Conservation (phyloP, 108 stramenopile species). For the Cyclotella distinguenda region DNA sequence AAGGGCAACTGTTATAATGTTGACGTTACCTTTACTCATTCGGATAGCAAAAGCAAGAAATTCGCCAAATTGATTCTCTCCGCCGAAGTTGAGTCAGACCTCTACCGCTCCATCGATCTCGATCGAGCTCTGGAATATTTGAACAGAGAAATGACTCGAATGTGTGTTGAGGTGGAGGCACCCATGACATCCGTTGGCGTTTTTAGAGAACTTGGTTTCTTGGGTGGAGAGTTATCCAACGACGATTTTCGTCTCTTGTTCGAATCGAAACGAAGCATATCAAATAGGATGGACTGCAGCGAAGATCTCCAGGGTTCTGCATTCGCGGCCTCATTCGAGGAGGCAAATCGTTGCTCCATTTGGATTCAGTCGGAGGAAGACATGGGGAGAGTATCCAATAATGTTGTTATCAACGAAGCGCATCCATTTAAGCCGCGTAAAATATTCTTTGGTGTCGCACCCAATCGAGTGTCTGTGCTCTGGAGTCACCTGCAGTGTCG, state of each 20-base stretch:
- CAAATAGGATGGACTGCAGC: conserved; percentile 38
- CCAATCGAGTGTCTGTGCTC: conserved; percentile 49
- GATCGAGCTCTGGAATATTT: conserved; percentile 38
- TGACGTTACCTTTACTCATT: conserved; percentile 63
- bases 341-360: conserved; percentile 64
- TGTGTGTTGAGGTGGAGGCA: conserved; percentile 54
- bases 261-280: conserved; percentile 22
- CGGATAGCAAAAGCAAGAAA: conserved; percentile 79
- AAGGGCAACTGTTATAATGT: conserved; percentile 64
- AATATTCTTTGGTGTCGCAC: conserved; percentile 75
- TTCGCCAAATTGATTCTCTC: conserved; percentile 66
- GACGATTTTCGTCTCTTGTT: conserved; percentile 60
- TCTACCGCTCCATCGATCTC: too few species aligned
- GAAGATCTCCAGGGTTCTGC: conserved; percentile 60
- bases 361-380: conserved; percentile 83
- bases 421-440: conserved; percentile 56
- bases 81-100: conserved; percentile 49
- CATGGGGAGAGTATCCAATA: conserved; percentile 67
- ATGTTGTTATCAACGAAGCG: conserved; percentile 52
- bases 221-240: conserved; percentile 66
- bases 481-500: conserved; percentile 61
- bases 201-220: conserved; percentile 62
- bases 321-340: conserved; percentile 73
- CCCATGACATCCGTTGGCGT: conserved; percentile 55
- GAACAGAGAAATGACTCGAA: conserved; percentile 37